These are phyloP conservation scores for Luffa acutangula DNA, from an alignment of 306 rosid genomes.

Conservation along the genomic window DNA sequence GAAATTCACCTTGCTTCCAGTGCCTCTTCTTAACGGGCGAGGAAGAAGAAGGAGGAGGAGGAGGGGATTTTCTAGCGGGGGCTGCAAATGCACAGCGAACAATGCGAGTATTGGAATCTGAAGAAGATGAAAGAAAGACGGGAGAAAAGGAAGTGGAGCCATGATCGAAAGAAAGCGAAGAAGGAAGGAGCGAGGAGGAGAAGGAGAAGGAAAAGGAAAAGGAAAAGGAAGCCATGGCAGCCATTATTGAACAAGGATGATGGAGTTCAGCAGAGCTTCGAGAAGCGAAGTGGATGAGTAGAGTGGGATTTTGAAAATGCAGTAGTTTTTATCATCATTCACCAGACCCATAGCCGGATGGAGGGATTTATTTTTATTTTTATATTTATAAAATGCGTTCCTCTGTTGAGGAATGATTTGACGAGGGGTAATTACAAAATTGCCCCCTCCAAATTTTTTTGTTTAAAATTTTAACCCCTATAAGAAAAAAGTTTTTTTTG, in stretches of 20 bases:
- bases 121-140: constrained; percentile 15
- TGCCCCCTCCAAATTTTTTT: too few relatives aligned
- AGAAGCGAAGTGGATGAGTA: not conserved
- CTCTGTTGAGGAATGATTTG: too few relatives aligned
- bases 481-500: too few relatives aligned
- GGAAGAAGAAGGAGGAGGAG: constrained; percentile 19
- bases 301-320: not conserved
- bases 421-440: too few relatives aligned
- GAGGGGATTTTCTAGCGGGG: constrained; percentile 23
- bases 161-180: constrained; percentile 21
- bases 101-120: constrained; percentile 16
- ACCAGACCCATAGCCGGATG: not conserved
- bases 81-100: constrained; percentile 39
- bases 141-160: constrained; percentile 9
- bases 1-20: constrained; percentile 85
- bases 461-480: too few relatives aligned
- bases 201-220: constrained; percentile 56
- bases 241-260: not conserved
- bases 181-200: constrained; percentile 50
- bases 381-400: too few relatives aligned
- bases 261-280: not conserved
- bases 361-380: too few relatives aligned
- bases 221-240: constrained; percentile 47
- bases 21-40: constrained; percentile 45
- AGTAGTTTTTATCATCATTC: not conserved